Percentiles rank a stretch among this genome's conserved stretches.
These are phyloP conservation scores for Lentinula boryana DNA, from an alignment of 768 basidiomycete species.

Conservation along the genomic window DNA sequence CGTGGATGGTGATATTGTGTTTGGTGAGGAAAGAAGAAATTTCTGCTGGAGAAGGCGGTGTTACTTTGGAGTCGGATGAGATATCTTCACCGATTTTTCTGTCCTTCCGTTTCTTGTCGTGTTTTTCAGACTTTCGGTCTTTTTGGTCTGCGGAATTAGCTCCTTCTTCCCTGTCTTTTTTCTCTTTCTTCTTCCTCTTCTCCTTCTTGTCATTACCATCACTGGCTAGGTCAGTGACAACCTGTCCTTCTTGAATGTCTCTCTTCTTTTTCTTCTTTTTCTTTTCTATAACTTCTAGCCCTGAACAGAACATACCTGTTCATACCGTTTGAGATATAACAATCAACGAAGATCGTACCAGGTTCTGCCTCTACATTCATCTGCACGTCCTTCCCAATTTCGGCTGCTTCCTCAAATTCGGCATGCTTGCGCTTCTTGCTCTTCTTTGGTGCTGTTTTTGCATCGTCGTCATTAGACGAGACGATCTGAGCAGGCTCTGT, in stretches of 20 bases:
- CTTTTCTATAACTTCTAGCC: constrained; percentile 5
- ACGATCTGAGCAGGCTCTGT: neutral
- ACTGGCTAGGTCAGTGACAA: neutral
- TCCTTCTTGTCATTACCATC: constrained; percentile 31
- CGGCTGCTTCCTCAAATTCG: constrained; percentile 2
- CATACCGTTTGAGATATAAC: no score
- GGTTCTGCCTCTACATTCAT: neutral
- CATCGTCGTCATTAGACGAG: neutral
- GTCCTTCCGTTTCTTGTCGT: constrained; percentile 15
- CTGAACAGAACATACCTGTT: neutral
- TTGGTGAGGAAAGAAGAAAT: constrained; percentile 60
- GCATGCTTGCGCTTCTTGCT: constrained; percentile 15
- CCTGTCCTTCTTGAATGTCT: neutral
- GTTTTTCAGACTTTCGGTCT: constrained; percentile 17
- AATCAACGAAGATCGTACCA: neutral
- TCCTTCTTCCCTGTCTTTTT: constrained; percentile 16
- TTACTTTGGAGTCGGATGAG: neutral
- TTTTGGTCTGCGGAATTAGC: constrained; percentile 2
- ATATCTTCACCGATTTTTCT: constrained; percentile 23
- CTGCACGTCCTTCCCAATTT: neutral
- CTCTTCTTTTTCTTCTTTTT: constrained; percentile 19
- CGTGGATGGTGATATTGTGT: constrained; percentile 70
- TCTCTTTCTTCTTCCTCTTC: constrained; percentile 36
- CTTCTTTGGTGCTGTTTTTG: constrained; percentile 13
- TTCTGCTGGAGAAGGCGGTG: constrained; percentile 29